Base-by-base conservation (phyloP, 225 moss, liverwort and hornwort genomes). In the Pleurozium schreberi region DNA sequence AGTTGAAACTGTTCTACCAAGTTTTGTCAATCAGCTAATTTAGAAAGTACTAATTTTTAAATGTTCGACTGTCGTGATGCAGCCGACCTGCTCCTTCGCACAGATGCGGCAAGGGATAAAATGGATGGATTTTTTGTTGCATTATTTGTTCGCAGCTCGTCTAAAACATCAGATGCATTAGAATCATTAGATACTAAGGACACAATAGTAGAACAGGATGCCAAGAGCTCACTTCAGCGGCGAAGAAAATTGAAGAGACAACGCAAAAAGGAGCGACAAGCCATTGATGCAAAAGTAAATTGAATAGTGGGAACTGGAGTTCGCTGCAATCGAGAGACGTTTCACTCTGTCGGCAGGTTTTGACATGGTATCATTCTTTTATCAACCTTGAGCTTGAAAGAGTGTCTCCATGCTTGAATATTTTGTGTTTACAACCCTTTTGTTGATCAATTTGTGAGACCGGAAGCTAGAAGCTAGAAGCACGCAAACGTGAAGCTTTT, bases 51-150 rank as follows among this genome's bases (percentile, higher is more conserved):
- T 83, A 8, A 40, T 84, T 50, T n/a, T 78, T 4, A 50, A 83
- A 52, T 80, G n/a, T 81, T 87, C 64, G 80, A 52, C 75, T 92
- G 64, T 92, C 53, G 78, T 88, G 71, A 38, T 90, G 94, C 93
- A 96, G 98, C 98, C 75, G 92, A 95, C 82, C 90, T 95, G 83
- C 93, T 98, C 73, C 88, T 98, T 43, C 97, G 98, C 36, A 98
- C 98, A 75, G 96, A 97, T 83, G 84, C 97, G 26, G 86, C 84
- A 42, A 90, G 97, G 92, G 98, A 98, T 88, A 94, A 89, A 84
- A 98, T 96, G 97, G 98, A 98, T 90, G 98, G 98, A 69, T 98
- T 98, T 91, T 98, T 98, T 84, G 92, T 98, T 86, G 97, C 98
- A 60, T 93, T 96, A 40, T 97, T 98, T 86, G 92, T 95, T 87